Evolutionary conservation across 2,329 filamentous ascomycete species (phyloP), one percentile per base, ranked within the genome.

Genomic region (Neurospora sp.): DNA sequence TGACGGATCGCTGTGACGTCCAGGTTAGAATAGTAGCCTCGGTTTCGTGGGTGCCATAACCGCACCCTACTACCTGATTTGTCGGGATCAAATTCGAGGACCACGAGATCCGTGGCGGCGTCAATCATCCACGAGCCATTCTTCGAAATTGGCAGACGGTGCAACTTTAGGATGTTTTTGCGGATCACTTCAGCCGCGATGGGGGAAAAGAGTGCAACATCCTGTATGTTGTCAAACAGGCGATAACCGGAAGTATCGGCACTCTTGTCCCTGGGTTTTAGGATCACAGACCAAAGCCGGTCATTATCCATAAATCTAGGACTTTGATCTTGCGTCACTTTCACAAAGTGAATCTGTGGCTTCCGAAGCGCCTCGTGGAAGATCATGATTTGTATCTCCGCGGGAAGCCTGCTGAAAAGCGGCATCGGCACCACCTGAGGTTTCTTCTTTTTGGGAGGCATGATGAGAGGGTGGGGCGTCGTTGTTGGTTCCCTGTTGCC

Each of bases 351-450:
- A 19, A 75, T 66, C 6, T 73, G 69, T 0, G 75, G 74, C 67
- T 71, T 72, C 17, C 42, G 39, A 4, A 76, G 23, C 2, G 69
- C 70, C 43, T 75, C 67, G 5, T 23, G 40, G 43, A 75, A 74
- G 68, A 76, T 73, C 67, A 69, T 69, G 2, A 43, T 40, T n/a
- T 74, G 73, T 5, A 76, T 71, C 38, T 76, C 75, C 2, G 52
- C 4, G 1, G 73, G 73, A 2, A 75, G 17, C 9, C 38, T 6
- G 0, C 5, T 28, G 43, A 73, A 73, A 2, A 62, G 52, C 15
- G 52, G 52, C 15, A 33, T 10, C 2, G 23, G 3, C 23, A 4
- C 46, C 28, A 17, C 15, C 23, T 36, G 3, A 36, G 52, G 2
- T 10, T 33, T 10, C 0, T 4, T 1, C 52, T 62, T 62, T 28